A percentile compares a stretch with the other conserved stretches of the same genome.
phyloP scores from a whole-genome alignment of 306 rosid genomes.

The peach (Prunus persica) region Prunus_persica_NCBIv2 NC_034014.1:27631001-27631500 shows the following conservation, averaged over 20 bases:
- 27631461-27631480: slow-evolving; percentile 17
- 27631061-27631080: slow-evolving; percentile 33
- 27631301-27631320: slow-evolving; percentile 50
- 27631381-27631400: slow-evolving; percentile 55
- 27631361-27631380: slow-evolving; percentile 62
- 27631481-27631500: slow-evolving; percentile 32
- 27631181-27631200: slow-evolving; percentile 55
- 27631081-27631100: slow-evolving; percentile 24
- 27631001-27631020: slow-evolving; percentile 37
- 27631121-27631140: slow-evolving; percentile 73
- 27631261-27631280: slow-evolving; percentile 37
- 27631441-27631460: slow-evolving; percentile 79
- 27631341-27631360: slow-evolving; percentile 47
- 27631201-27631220: slow-evolving; percentile 40
- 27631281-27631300: slow-evolving; percentile 45
- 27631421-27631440: slow-evolving; percentile 34
- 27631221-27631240: slow-evolving; percentile 32
- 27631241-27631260: slow-evolving; percentile 36
- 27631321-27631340: slow-evolving; percentile 50
- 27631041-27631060: slow-evolving; percentile 66
- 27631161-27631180: slow-evolving; percentile 77
- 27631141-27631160: slow-evolving; percentile 65
- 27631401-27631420: slow-evolving; percentile 38
- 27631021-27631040: slow-evolving; percentile 89
- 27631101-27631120: slow-evolving; percentile 48